Conservation (phyloP, 2,329 filamentous ascomycete genomes). For the Samsoniella hepiali region DNA sequence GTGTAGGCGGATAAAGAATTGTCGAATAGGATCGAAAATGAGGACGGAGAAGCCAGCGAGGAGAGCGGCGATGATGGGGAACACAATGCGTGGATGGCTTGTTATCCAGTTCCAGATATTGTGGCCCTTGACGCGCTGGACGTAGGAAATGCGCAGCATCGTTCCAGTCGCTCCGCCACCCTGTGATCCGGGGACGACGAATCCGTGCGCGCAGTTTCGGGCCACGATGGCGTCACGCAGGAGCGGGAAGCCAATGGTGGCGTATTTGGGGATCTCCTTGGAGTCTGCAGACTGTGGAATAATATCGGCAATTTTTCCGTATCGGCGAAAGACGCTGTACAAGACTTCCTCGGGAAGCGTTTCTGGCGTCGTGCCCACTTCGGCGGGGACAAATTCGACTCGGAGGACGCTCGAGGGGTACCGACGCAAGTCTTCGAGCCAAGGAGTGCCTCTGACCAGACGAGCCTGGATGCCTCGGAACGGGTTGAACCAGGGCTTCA, state of each 20-base stretch:
- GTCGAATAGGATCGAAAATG: conserved; percentile 90
- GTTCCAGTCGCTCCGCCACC: conserved; percentile 77
- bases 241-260: conserved; percentile 71
- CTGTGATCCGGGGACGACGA: conserved; percentile 62
- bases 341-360: conserved; percentile 84
- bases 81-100: conserved; percentile 80
- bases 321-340: conserved; percentile 82
- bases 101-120: conserved; percentile 86
- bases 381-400: conserved; percentile 78
- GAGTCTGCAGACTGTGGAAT: conserved; percentile 78
- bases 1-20: conserved; percentile 86
- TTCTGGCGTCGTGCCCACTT: conserved; percentile 65
- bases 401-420: conserved; percentile 73
- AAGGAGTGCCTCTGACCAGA: conserved; percentile 79
- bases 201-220: conserved; percentile 88
- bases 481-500: conserved; percentile 89
- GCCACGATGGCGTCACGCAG: conserved; percentile 80
- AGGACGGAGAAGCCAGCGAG: conserved; percentile 80
- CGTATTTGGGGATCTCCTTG: conserved; percentile 77
- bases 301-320: conserved; percentile 89
- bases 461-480: conserved; percentile 67
- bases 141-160: conserved; percentile 76
- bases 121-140: conserved; percentile 71
- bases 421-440: conserved; percentile 88
- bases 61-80: conserved; percentile 77